Evolutionary conservation across 2,329 filamentous ascomycete genomes (phyloP).

Genomic region (Aspergillus hiratsukae): DNA sequence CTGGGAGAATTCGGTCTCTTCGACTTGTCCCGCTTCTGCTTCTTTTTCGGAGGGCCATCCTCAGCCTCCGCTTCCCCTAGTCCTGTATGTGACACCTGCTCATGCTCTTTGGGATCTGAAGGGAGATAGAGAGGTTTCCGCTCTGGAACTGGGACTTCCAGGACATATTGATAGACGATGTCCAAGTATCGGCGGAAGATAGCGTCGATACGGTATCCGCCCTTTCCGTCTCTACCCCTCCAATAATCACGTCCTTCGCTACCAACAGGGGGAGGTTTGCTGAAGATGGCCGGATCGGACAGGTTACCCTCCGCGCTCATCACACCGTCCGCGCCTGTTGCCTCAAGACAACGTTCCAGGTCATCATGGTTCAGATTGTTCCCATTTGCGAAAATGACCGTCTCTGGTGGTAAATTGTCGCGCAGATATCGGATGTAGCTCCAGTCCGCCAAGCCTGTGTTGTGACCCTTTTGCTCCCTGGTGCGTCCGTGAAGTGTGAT

Average conservation of each 20-base stretch:
- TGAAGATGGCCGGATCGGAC: conserved; percentile 85
- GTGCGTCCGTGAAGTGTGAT: conserved; percentile 86
- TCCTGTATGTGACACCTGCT: conserved; percentile 16
- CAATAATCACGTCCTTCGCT: conserved; percentile 77
- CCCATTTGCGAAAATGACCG: conserved; percentile 94
- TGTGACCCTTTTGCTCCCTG: conserved; percentile 91
- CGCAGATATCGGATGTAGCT: conserved; percentile 73
- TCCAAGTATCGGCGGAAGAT: conserved; percentile 84
- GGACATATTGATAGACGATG: conserved; percentile 75
- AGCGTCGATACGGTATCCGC: conserved; percentile 85
- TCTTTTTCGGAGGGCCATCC: conserved; percentile 47
- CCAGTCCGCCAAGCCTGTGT: conserved; percentile 94
- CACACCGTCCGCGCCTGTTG: conserved; percentile 82
- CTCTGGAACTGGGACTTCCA: conserved; percentile 59
- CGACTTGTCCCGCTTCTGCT: conserved; percentile 42
- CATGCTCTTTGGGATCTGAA: conserved; percentile 38
- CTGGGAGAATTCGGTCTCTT: conserved; percentile 57
- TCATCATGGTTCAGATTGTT: conserved; percentile 82
- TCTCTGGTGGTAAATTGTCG: conserved; percentile 76
- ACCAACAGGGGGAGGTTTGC: conserved; percentile 58
- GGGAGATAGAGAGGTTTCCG: conserved; percentile 71
- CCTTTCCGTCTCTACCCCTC: conserved; percentile 70
- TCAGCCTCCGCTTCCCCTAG: conserved; percentile 37
- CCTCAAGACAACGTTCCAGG: conserved; percentile 69
- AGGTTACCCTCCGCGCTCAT: conserved; percentile 97